These are phyloP conservation scores for Glebionis coronaria DNA, from an alignment of 129 eudicot species.

Conservation along the genomic window DNA sequence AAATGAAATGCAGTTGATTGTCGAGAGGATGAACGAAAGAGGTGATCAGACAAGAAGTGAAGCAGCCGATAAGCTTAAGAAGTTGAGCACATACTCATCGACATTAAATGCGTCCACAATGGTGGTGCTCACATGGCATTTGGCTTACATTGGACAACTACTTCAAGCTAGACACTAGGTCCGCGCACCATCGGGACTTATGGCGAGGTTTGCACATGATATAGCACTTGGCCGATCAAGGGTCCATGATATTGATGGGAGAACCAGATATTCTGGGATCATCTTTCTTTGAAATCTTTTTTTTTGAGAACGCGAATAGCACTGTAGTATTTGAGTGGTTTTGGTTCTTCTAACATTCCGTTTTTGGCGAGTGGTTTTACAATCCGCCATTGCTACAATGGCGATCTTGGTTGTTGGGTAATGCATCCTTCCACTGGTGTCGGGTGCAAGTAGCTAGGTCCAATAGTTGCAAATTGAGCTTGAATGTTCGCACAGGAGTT, in stretches of 20 bases:
- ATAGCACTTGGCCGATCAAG: neutral
- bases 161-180: conserved; percentile 23
- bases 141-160: conserved; percentile 47
- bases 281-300: neutral
- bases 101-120: conserved; percentile 45
- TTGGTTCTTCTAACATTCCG: conserved; percentile 1
- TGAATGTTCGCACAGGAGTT: neutral
- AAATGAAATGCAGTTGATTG: conserved; percentile 4
- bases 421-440: neutral
- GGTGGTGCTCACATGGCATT: conserved; percentile 66
- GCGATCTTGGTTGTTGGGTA: neutral
- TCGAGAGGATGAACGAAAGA: conserved; percentile 9
- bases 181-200: neutral
- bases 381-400: neutral
- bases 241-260: neutral
- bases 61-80: conserved; percentile 32
- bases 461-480: neutral
- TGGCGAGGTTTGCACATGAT: neutral
- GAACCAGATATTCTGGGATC: conserved; percentile 5
- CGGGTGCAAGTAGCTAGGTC: neutral
- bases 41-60: neutral
- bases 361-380: conserved; percentile 2
- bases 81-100: conserved; percentile 48
- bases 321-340: neutral
- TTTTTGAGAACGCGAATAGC: neutral